Conservation (phyloP, 306 rosid species). For the Prunus davidiana region DNA sequence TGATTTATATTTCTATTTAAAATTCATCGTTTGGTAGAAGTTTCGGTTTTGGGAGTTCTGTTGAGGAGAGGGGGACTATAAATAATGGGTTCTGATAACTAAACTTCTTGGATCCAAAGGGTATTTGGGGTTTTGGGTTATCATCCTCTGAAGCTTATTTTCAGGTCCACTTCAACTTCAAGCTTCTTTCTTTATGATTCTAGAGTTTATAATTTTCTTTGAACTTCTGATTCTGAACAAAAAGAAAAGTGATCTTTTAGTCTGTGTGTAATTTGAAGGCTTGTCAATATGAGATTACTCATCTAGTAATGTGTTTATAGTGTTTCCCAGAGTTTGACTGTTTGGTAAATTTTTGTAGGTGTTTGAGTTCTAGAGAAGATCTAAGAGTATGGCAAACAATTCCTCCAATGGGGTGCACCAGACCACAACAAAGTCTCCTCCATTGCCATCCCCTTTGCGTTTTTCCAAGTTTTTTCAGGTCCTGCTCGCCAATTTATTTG, state of each 20-base stretch:
- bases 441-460: conserved; percentile 83
- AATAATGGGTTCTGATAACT: conserved; percentile 34
- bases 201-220: background rate
- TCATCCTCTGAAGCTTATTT: conserved; percentile 27
- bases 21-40: conserved; percentile 28
- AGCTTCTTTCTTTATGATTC: conserved; percentile 13
- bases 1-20: background rate
- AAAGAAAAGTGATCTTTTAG: background rate
- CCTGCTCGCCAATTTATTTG: background rate
- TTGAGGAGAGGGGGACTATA: conserved; percentile 24
- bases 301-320: background rate
- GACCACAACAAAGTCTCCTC: conserved; percentile 58
- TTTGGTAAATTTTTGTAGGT: conserved; percentile 24
- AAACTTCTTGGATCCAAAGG: conserved; percentile 31
- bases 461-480: conserved; percentile 89
- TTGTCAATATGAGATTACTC: background rate
- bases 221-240: background rate
- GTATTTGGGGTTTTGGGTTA: conserved; percentile 36
- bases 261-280: background rate
- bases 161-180: conserved; percentile 13
- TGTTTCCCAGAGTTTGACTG: conserved; percentile 1
- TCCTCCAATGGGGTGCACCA: conserved; percentile 53
- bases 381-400: conserved; percentile 52
- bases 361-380: conserved; percentile 27
- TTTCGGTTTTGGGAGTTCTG: conserved; percentile 14